These are phyloP conservation scores for Xylariaceae sp. DNA, from an alignment of 2,329 filamentous ascomycete genomes.

Conservation along the genomic window DNA sequence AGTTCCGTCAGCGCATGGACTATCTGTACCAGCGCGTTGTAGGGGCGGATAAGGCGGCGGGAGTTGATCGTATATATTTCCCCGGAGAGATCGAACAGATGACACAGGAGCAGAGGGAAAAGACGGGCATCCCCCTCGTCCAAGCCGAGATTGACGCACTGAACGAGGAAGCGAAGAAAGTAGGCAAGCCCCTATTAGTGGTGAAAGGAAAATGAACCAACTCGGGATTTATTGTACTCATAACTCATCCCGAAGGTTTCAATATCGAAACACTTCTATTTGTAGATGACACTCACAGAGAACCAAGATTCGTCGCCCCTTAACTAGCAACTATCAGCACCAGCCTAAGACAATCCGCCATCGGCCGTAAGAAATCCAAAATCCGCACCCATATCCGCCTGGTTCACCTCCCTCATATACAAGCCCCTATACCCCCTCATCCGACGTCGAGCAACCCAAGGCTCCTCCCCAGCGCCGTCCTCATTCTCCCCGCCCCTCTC, in stretches of 20 bases:
- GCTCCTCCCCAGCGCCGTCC: constrained; percentile 63
- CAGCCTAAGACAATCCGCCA: constrained; percentile 24
- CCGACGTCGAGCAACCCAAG: constrained; percentile 36
- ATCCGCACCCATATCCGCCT: constrained; percentile 56
- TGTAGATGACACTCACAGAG: neutral
- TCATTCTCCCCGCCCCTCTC: constrained; percentile 48
- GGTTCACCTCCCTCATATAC: constrained; percentile 56
- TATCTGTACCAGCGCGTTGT: constrained; percentile 52
- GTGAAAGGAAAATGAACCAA: constrained; percentile 21
- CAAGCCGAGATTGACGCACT: constrained; percentile 53
- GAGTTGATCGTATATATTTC: constrained; percentile 57
- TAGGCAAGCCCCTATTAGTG: constrained; percentile 35
- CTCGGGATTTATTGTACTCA: neutral
- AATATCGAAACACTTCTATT: neutral
- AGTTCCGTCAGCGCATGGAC: constrained; percentile 62
- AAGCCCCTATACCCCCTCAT: constrained; percentile 56
- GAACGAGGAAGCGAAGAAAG: constrained; percentile 49
- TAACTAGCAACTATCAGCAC: neutral
- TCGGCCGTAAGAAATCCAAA: constrained; percentile 57
- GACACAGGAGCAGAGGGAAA: constrained; percentile 46
- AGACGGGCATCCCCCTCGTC: constrained; percentile 56
- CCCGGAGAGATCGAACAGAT: constrained; percentile 60
- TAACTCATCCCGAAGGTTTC: neutral
- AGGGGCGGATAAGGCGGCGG: constrained; percentile 50
- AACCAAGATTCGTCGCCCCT: neutral